Percentiles rank a stretch among this genome's conserved stretches.
Evolutionary conservation across 495 filamentous ascomycete species (phyloP).

Genomic region (Penicillium ochrochloron): DNA sequence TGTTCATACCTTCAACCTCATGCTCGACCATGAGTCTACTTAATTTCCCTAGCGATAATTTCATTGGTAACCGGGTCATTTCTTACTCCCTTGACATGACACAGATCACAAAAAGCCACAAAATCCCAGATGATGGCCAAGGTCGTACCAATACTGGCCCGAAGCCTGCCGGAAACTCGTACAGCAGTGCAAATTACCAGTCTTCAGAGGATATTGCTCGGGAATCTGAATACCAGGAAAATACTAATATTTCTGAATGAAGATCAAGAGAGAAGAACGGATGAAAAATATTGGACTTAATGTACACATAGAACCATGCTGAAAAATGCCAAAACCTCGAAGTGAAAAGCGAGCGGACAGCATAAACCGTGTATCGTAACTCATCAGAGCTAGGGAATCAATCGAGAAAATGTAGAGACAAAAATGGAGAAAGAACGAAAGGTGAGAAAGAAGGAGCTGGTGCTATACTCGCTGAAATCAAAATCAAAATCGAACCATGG

Average conservation of each 20-base stretch:
- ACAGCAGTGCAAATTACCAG: background rate
- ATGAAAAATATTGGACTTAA: conserved; percentile 18
- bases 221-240: background rate
- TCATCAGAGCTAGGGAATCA: conserved; percentile 19
- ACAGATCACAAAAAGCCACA: no score
- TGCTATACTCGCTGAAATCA: conserved; percentile 22
- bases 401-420: conserved; percentile 10
- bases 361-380: conserved; percentile 20
- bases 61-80: no score
- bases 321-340: conserved; percentile 2
- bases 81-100: background rate
- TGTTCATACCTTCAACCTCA: no score
- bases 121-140: no score
- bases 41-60: no score
- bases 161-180: no score
- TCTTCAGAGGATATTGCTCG: background rate
- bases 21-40: no score
- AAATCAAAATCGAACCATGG: conserved; percentile 6
- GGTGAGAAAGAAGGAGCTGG: background rate
- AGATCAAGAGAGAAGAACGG: background rate
- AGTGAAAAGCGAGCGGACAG: conserved; percentile 7
- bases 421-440: conserved; percentile 3
- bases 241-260: background rate
- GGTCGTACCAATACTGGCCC: no score
- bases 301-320: conserved; percentile 15